Evolutionary conservation across 2,329 filamentous ascomycete species (phyloP), one percentile per base, ranked within the genome.

Genomic region (Penicillium sp.): DNA sequence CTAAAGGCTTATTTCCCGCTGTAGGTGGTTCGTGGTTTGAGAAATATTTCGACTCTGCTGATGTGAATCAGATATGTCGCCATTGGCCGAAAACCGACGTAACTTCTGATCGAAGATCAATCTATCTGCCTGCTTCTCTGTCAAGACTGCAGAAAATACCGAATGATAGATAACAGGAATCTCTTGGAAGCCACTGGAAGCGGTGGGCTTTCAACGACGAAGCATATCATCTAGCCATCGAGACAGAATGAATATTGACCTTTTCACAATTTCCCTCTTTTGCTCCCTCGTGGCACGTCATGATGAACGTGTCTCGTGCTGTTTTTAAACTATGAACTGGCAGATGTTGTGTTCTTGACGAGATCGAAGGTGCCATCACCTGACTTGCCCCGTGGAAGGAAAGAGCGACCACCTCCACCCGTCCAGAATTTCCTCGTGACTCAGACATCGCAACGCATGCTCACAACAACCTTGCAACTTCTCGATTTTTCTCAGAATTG

Each of bases 1-100:
- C 50, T 77, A 42, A 77, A 77, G 56, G 69, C 75, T 58, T 78
- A 78, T 61, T 75, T 77, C 56, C 75, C 75, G 33, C 59, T 78
- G 75, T 77, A 63, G 60, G 75, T 70, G 14, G 16, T 42, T 26
- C 9, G 16, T 5, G 18, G 5, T 20, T 9, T 3, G 18, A 30
- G 20, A 1, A 5, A 42, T 43, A 30, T 47, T 5, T 8, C 33
- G 24, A 51, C 35, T 35, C 62, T 71, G 49, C 73, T 64, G 20
- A 58, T 52, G 21, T 42, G 30, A 24, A 16, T 26, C 49, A 76
- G 74, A 62, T 76, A 76, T 56, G 69, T 76, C 55, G 74, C 70
- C 60, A 76, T 76, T 54, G 74, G 73, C 47, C 67, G 71, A 60
- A 76, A 75, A 51, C 67, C 69, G 43, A 63, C 48, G 61, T 58